Base-by-base conservation (phyloP, 2,329 filamentous ascomycete species). In the Fusarium sacchari region DNA sequence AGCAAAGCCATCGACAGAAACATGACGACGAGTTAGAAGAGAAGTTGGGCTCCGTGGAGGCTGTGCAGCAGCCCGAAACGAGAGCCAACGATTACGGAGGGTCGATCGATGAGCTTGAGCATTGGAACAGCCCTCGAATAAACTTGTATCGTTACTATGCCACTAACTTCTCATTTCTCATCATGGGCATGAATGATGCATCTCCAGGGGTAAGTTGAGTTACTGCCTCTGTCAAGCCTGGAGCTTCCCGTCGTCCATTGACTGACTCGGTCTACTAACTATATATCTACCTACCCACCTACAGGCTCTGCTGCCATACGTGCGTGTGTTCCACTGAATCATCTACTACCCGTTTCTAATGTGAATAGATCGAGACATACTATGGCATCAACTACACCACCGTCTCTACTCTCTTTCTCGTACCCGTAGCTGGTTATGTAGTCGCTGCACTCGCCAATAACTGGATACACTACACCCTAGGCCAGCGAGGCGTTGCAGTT, bases 401-500 rank as follows among this genome's bases (percentile, higher is more conserved):
- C 60, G 87, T 93, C 7, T 92, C 92, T 0, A 84, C 92, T 5
- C 82, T 93, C 47, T 94, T 93, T 79, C 83, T 93, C 17, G 87
- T 91, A 1, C 91, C 91, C 1, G 89, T 93, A 55, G 83, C 88
- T 7, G 92, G 91, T 52, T 94, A 93, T 81, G 85, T 89, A 20
- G 76, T 87, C 6, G 90, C 91, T 3, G 91, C 91, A 3, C 80
- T 93, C 3, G 78, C 88, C 56, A 94, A 93, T 80, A 92, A 91
- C 77, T 81, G 81, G 15, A 86, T 94, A 50, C 92, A 93, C 80
- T 84, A 91, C 74, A 84, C 83, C 42, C 84, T 90, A 56, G 93
- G 94, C 40, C 93, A 94, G 78, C 88, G 92, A 22, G 93, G 93
- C 15, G 88, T 95, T 15, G 92, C 93, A 17, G 78, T 93, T 57